A percentile compares a stretch with the other conserved stretches of the same genome.
These are phyloP conservation scores for Trametes maxima DNA, from an alignment of 768 basidiomycete genomes.

Conservation along the genomic window DNA sequence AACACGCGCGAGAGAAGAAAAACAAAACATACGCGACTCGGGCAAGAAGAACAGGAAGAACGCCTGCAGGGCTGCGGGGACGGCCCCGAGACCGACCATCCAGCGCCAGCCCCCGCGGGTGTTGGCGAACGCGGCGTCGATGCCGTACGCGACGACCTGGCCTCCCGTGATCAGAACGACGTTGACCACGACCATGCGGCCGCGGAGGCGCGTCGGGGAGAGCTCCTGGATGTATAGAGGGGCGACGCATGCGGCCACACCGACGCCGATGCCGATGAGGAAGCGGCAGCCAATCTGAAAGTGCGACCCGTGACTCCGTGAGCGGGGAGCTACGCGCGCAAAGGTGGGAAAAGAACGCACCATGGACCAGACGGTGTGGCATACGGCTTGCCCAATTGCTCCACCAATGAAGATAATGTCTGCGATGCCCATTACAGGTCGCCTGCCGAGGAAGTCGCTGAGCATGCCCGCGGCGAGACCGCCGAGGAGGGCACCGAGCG, in stretches of 20 bases:
- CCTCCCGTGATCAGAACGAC: conserved; percentile 82
- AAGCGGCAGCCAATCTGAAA: conserved; percentile 69
- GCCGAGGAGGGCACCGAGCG: conserved; percentile 76
- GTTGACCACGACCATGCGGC: conserved; percentile 80
- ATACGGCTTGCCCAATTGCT: conserved; percentile 70
- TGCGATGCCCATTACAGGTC: conserved; percentile 63
- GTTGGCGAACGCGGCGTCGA: conserved; percentile 66
- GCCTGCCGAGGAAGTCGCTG: conserved; percentile 72
- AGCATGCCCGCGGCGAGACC: conserved; percentile 68
- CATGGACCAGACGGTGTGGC: conserved; percentile 72
- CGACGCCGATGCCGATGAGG: conserved; percentile 74
- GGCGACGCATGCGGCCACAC: conserved; percentile 75
- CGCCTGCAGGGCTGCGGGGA: conserved; percentile 69
- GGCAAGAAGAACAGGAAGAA: conserved; percentile 65
- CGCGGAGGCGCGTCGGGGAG: conserved; percentile 71
- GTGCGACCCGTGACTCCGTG: not conserved
- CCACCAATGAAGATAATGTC: conserved; percentile 77
- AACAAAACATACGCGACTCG: conserved; percentile 71
- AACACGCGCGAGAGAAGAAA: no score
- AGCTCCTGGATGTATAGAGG: conserved; percentile 86
- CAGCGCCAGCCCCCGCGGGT: conserved; percentile 72
- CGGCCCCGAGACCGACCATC: conserved; percentile 79
- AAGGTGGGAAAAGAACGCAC: conserved; percentile 31
- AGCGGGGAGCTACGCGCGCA: not conserved
- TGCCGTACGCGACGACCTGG: conserved; percentile 78